Conservation (phyloP, 2,329 filamentous ascomycete species). For the Beauveria brongniartii region DNA sequence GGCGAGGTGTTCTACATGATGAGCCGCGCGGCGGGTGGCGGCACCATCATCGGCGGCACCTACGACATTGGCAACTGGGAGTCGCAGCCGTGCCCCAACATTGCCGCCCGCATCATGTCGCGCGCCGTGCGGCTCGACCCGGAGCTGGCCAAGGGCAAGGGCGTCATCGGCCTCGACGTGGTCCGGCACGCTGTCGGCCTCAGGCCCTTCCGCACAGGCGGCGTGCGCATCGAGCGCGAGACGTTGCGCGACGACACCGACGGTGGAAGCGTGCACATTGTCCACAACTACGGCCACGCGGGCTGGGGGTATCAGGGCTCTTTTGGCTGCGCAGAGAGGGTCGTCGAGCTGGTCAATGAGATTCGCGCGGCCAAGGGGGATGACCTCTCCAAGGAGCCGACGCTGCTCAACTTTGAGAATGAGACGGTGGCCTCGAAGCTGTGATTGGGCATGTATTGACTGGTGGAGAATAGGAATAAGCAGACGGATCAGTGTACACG, state of each 20-base stretch:
- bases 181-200: conserved; percentile 77
- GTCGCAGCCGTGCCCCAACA: conserved; percentile 65
- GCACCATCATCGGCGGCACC: conserved; percentile 79
- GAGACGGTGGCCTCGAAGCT: not conserved
- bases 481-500: no score
- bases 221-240: conserved; percentile 63
- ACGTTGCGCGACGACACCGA: conserved; percentile 42
- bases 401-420: conserved; percentile 19
- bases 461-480: no score
- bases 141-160: conserved; percentile 53
- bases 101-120: conserved; percentile 79
- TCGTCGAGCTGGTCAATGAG: conserved; percentile 58
- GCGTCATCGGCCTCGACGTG: conserved; percentile 65
- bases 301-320: conserved; percentile 67
- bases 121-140: conserved; percentile 60
- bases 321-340: conserved; percentile 63
- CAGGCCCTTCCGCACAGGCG: conserved; percentile 64
- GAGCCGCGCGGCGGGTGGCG: conserved; percentile 71
- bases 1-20: conserved; percentile 76
- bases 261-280: conserved; percentile 33
- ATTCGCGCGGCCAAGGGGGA: conserved; percentile 32
- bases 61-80: conserved; percentile 78
- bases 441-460: not conserved
- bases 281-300: conserved; percentile 75
- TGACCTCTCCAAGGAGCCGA: conserved; percentile 20